Conservation (phyloP, 495 filamentous ascomycete species). For the Lophium mytilinum region DNA sequence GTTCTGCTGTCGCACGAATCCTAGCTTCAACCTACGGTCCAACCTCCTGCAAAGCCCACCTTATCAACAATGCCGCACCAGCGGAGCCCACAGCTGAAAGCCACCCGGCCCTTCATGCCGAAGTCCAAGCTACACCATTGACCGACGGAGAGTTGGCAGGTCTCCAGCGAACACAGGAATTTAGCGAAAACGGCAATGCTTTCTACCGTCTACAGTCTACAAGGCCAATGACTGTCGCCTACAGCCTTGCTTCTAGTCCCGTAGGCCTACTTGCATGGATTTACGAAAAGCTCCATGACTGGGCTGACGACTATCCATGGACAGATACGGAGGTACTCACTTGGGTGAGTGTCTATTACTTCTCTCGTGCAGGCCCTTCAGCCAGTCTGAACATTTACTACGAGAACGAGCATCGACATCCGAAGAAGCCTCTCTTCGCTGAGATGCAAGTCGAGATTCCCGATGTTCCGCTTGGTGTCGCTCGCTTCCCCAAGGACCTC, state of each 20-base stretch:
- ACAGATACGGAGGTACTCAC: conserved; percentile 48
- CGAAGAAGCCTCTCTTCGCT: neutral
- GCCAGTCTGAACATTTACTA: conserved; percentile 47
- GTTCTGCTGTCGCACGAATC: conserved; percentile 50
- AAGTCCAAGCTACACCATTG: neutral
- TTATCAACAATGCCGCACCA: conserved; percentile 50
- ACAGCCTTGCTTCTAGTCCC: conserved; percentile 44
- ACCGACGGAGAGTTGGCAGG: conserved; percentile 27
- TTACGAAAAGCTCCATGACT: conserved; percentile 46
- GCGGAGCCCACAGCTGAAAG: neutral
- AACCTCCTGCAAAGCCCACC: conserved; percentile 47
- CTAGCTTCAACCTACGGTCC: conserved; percentile 47
- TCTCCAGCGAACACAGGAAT: conserved; percentile 31
- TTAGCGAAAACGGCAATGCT: conserved; percentile 33
- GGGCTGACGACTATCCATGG: conserved; percentile 46
- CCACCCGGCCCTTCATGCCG: neutral
- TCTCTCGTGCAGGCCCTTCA: conserved; percentile 44
- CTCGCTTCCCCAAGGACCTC: conserved; percentile 21
- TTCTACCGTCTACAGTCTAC: conserved; percentile 43
- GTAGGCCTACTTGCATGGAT: conserved; percentile 48
- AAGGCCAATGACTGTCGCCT: conserved; percentile 45
- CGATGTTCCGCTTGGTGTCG: conserved; percentile 11
- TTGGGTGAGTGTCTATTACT: conserved; percentile 48
- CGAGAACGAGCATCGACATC: conserved; percentile 26
- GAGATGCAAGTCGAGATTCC: neutral